Evolutionary conservation across 2,329 filamentous ascomycete genomes (phyloP).

Genomic region (Bipolaris oryzae): DNA sequence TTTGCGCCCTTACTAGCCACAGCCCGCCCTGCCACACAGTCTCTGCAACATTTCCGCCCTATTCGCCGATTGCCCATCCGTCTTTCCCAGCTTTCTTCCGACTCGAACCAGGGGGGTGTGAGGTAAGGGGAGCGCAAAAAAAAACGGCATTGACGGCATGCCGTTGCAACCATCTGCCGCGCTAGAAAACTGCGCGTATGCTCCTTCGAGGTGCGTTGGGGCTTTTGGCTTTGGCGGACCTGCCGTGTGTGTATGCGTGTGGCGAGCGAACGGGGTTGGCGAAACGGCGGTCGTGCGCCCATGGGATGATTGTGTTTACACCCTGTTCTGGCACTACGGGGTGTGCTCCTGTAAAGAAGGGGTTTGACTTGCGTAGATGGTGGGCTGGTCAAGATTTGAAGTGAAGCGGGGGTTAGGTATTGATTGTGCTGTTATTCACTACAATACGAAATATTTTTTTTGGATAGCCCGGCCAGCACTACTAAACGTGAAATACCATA

Average conservation of each 20-base stretch:
- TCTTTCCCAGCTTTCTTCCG: slow-evolving; percentile 37
- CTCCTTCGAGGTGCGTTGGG: slow-evolving; percentile 56
- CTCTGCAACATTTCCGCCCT: slow-evolving; percentile 60
- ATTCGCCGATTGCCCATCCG: slow-evolving; percentile 59
- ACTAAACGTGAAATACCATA: too few species aligned
- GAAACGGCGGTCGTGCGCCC: slow-evolving; percentile 56
- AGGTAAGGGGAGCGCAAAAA: too few species aligned
- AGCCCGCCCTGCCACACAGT: slow-evolving; percentile 62
- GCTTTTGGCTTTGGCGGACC: slow-evolving; percentile 62
- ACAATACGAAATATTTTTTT: too few species aligned
- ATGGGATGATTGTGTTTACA: slow-evolving; percentile 65
- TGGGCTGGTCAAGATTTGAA: too few species aligned
- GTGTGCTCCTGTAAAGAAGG: slow-evolving; percentile 60
- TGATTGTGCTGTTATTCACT: too few species aligned
- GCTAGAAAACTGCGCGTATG: slow-evolving; percentile 61
- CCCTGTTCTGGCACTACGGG: slow-evolving; percentile 61
- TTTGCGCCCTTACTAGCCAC: slow-evolving; percentile 54
- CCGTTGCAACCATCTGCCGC: too few species aligned
- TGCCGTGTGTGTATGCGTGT: slow-evolving; percentile 37
- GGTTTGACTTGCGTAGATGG: slow-evolving; percentile 60
- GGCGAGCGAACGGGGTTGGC: slow-evolving; percentile 57
- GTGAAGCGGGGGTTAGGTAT: too few species aligned
- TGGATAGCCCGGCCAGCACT: too few species aligned
- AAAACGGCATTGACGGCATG: slow-evolving; percentile 66
- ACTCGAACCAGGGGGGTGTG: too few species aligned